Base-by-base conservation (phyloP, 208 protist genomes). In the Zelonia costaricensis region DNA sequence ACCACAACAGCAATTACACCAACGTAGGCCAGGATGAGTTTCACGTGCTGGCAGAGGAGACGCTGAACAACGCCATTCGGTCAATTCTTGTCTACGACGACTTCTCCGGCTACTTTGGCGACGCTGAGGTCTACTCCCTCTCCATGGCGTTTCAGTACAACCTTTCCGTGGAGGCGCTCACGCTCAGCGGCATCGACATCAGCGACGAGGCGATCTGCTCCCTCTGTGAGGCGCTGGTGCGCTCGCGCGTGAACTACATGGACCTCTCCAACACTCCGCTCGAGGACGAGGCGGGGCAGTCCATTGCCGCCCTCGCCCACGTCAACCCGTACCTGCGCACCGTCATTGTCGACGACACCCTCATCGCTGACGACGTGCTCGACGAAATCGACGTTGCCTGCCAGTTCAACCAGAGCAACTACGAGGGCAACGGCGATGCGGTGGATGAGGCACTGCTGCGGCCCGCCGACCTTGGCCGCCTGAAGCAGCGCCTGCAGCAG, bases 311-410 rank as follows among this genome's bases (percentile, higher is more conserved):
- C 12, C 67, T 96, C 13, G 90, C 86, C 12, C 82, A 92, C 56
- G 59, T 91, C 18, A 93, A 92, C 59, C 86, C 90, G 23, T 91
- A 88, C 48, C 70, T 96, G 43, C 80, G 90, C 51, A 96, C 90
- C 3, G 78, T 96, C 33, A 76, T 96, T 16, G 76, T 96, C 20
- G 84, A 88, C 44, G 90, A 91, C 48, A 96, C 90, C 2, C 76
- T 96, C 22, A 92, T 96, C 58, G 72, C 86, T 0, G 90, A 91
- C 31, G 83, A 91, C 42, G 75, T 96, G 18, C 63, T 92, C 15
- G 90, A 96, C 53, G 90, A 96, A 62, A 96, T 96, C 57, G 90
- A 96, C 61, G 78, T 93, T 28, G 86, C 85, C 20, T 96, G 90
- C 44, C 86, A 93, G 67, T 93, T 90, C 40, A 96, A 96, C 57